Evolutionary conservation across 768 basidiomycete genomes (phyloP), one percentile per base, ranked within the genome.

Genomic region (Pseudohyphozyma bogoriensis): DNA sequence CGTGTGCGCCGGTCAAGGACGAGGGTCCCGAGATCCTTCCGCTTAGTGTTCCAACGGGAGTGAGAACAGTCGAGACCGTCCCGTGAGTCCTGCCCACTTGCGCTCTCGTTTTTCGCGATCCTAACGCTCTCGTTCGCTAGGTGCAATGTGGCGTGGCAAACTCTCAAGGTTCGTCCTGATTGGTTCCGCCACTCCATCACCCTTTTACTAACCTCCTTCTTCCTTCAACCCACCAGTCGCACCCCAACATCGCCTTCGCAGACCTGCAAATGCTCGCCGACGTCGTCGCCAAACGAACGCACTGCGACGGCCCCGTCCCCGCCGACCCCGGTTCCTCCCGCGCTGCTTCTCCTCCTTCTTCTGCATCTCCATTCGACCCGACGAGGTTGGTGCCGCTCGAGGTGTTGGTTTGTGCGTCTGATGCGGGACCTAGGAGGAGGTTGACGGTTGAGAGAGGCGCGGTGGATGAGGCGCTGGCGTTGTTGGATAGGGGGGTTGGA

Each of bases 231-330:
- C 78, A 92, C 63, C 89, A 90, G 74, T 81, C 83, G 15, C 90
- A 93, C 73, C 90, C 90, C 3, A 91, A 89, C 67, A 84, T 87
- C 55, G 81, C 83, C 33, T 90, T 90, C 71, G 31, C 67, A 58
- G 87, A 92, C 74, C 77, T 93, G 55, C 75, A 82, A 3, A 78
- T 93, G 55, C 80, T 93, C 46, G 90, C 90, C 4, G 88, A 89
- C 54, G 90, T 93, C 44, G 89, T 92, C 44, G 84, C 87, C 11
- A 85, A 87, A 56, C 79, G 85, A 54, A 84, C 87, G 45, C 83
- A 81, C 71, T 89, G 87, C 70, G 80, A 78, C 2, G 86, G 86
- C 22, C 84, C 87, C 7, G 51, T 66, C 47, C 5, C 8, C 39
- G 29, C 36, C 11, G 42, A 16, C 51, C 10, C 29, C 26, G 10